Base-by-base conservation (phyloP, 768 basidiomycete genomes). In the Cubamyces sp. region DNA sequence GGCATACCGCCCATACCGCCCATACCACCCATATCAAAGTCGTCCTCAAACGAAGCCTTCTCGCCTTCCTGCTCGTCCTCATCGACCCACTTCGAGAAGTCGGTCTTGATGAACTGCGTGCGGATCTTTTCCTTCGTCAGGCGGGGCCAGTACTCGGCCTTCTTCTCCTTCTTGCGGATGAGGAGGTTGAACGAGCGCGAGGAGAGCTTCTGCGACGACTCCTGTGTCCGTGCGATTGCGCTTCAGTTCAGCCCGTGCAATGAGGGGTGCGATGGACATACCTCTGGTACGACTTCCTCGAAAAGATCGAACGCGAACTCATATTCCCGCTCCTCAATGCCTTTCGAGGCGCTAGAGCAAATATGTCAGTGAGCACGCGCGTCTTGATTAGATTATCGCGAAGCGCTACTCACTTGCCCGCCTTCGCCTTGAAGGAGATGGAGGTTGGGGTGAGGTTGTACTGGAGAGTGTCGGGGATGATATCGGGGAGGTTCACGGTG, bases 71-170 rank as follows among this genome's bases (percentile, higher is more conserved):
- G 96, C 74, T 98, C 96, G 72, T 98, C 96, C 78, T 98, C 96
- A 71, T 98, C 96, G 43, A 91, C 90, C 95, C 95, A 98, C 79
- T 92, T 96, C 66, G 81, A 81, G 74, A 98, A 98, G 75, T 98
- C 93, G 47, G 94, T 97, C 83, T 97, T 98, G 75, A 98, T 78
- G 77, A 85, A 96, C 60, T 87, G 79, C 53, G 82, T 86, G 76
- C 84, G 92, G 62, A 84, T 71, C 75, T 94, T 96, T 62, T 91
- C 91, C 75, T 96, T 94, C 49, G 92, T 94, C 54, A 98, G 80
- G 60, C 96, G 85, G 25, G 93, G 92, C 96, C 96, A 98, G 76
- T 84, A 98, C 68, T 94, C 96, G 15, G 77, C 73, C 71, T 87
- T 76, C 30, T 73, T 69, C 59, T 87, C 86, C 74, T 94, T 93